Evolutionary conservation across 148 eudicot species (phyloP).

Genomic region (Rhododendron ovatum): DNA sequence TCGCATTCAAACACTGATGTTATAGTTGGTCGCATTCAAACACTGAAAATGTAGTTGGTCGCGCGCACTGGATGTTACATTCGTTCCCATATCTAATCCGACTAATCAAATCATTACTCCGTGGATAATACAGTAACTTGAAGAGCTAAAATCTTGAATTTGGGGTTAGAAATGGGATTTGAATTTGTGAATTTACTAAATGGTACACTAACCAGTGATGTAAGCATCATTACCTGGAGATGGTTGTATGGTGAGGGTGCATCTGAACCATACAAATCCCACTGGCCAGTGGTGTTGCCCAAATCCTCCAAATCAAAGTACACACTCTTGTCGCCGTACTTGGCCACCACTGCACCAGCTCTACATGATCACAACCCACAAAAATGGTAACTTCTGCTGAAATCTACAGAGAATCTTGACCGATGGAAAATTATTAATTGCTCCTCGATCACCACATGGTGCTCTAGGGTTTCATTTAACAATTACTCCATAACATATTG

Average conservation of each 20-base stretch:
- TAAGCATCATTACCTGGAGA: constrained; percentile 56
- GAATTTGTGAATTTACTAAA: background rate
- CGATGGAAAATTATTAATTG: background rate
- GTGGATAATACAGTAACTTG: background rate
- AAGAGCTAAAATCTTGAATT: background rate
- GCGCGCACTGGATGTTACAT: background rate
- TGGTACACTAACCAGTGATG: background rate
- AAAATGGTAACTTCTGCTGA: background rate
- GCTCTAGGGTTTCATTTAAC: background rate
- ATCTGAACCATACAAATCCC: constrained; percentile 99
- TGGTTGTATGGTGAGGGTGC: constrained; percentile 96
- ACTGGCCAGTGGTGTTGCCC: constrained; percentile 94
- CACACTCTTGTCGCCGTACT: constrained; percentile 93
- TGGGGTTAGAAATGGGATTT: background rate
- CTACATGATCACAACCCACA: constrained; percentile 14
- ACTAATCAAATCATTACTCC: background rate
- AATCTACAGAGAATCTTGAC: background rate
- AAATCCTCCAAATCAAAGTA: constrained; percentile 95
- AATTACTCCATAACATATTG: background rate
- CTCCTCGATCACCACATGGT: too few species aligned
- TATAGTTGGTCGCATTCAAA: background rate
- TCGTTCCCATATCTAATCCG: too few species aligned
- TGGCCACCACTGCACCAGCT: constrained; percentile 72
- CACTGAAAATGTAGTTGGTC: background rate
- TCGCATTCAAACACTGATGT: background rate